phyloP scores from a whole-genome alignment of 1,284 basidiomycete species.

The Meripilus lineatus region DNA sequence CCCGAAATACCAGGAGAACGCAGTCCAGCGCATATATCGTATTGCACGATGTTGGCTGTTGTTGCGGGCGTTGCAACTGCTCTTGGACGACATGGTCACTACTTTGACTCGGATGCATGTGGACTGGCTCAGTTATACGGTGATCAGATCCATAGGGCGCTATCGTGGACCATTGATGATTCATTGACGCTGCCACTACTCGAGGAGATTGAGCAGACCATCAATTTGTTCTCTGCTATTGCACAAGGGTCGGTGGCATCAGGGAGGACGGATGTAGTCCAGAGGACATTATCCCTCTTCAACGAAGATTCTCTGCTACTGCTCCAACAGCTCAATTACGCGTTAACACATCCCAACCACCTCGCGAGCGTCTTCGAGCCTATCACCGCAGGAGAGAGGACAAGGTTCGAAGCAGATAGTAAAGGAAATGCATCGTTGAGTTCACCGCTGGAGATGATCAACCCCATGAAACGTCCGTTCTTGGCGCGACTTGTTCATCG shows the following conservation, averaged over 20 bases:
- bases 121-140: slow-evolving; percentile 85
- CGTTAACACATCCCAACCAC: slow-evolving; percentile 86
- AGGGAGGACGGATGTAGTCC: slow-evolving; percentile 43
- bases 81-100: slow-evolving; percentile 67
- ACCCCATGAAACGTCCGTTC: slow-evolving; percentile 64
- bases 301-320: slow-evolving; percentile 62
- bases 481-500: slow-evolving; percentile 65
- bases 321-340: slow-evolving; percentile 87
- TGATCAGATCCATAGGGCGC: slow-evolving; percentile 70
- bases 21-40: slow-evolving; percentile 74
- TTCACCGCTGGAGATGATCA: slow-evolving; percentile 43
- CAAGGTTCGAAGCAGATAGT: slow-evolving; percentile 57
- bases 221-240: slow-evolving; percentile 72
- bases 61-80: slow-evolving; percentile 70
- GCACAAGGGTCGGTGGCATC: slow-evolving; percentile 47
- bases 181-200: slow-evolving; percentile 67
- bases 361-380: slow-evolving; percentile 79
- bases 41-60: slow-evolving; percentile 83
- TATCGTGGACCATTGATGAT: slow-evolving; percentile 79
- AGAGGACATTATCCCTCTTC: slow-evolving; percentile 65
- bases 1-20: slow-evolving; percentile 68
- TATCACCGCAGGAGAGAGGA: slow-evolving; percentile 70
- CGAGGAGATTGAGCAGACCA: slow-evolving; percentile 78
- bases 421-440: slow-evolving; percentile 21
- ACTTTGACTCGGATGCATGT: slow-evolving; percentile 82